Evolutionary conservation across 129 eudicot species (phyloP), one percentile per base, ranked within the genome.

Genomic region (Helichrysum umbraculigerum): DNA sequence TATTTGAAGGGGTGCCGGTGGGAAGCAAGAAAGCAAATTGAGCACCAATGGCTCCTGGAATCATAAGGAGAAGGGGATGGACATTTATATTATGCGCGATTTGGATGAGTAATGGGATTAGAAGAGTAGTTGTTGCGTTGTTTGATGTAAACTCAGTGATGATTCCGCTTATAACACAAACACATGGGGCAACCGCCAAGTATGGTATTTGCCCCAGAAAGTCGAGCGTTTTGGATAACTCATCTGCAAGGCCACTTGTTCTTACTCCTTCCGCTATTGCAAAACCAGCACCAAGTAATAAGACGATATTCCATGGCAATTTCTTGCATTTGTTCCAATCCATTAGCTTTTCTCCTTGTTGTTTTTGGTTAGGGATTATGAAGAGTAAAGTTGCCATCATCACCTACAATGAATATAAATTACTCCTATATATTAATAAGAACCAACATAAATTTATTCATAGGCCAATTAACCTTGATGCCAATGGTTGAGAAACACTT

Each of bases 301-400:
- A 80, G 8, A 93, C 68, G 35, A 93, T 83, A 86, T 81, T 85
- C 98, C 97, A 93, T 54, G 97, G 98, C 37, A 93, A 29, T 68
- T 85, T 90, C 82, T 93, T 93, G 97, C 98, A 93, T 78, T 93
- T 90, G 84, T 86, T 87, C 98, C 98, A 93, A 81, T 93, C 98
- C 98, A 93, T 93, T 66, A 93, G 75, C 77, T 87, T 93, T 79
- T 90, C 97, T 12, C 98, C 96, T 34, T 76, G 9, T 58, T 86
- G 89, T 71, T 91, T 93, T 79, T 82, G 90, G 85, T 83, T 93
- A 68, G 98, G 98, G 58, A 93, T 88, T 75, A 93, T 85, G 87
- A 93, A 93, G 11, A 93, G 82, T 39, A 93, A 75, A 11, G 97
- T 93, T 58, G 97, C 97, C 89, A 90, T 83, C 98, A 93, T 75